A percentile compares a stretch with the other conserved stretches of the same genome.
Evolutionary conservation across 345 rosid genomes (phyloP).

Genomic region (Limnanthes douglasii): DNA sequence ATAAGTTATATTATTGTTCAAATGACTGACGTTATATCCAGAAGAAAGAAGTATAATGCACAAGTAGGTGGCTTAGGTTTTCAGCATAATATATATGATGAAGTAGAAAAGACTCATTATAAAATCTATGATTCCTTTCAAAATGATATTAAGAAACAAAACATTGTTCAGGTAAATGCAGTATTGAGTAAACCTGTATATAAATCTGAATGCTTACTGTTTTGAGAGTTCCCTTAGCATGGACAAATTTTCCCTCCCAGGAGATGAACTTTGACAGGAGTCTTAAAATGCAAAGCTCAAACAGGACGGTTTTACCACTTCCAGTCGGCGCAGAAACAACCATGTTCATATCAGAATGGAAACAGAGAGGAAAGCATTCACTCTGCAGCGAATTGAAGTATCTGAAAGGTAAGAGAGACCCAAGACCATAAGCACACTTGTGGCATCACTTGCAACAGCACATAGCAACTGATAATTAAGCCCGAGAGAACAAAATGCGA

Average conservation of each 20-base stretch:
- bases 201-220: conserved; percentile 33
- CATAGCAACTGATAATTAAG: neutral
- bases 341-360: conserved; percentile 76
- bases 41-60: too few relatives aligned
- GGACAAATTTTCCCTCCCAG: conserved; percentile 44
- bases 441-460: neutral
- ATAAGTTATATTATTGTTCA: too few relatives aligned
- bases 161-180: neutral
- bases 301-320: conserved; percentile 91
- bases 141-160: too few relatives aligned
- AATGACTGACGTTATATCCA: too few relatives aligned
- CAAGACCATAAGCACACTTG: conserved; percentile 4
- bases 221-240: conserved; percentile 72
- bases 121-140: too few relatives aligned
- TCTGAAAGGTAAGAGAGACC: conserved; percentile 21
- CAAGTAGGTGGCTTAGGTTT: too few relatives aligned
- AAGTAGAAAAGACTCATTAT: too few relatives aligned
- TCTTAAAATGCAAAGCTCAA: conserved; percentile 84
- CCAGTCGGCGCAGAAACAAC: conserved; percentile 98
- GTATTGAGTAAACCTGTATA: neutral
- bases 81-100: too few relatives aligned
- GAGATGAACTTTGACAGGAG: conserved; percentile 66
- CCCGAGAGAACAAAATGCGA: neutral
- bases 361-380: conserved; percentile 84
- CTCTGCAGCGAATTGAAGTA: conserved; percentile 94